A percentile compares a stretch with the other conserved stretches of the same genome.
phyloP scores from a whole-genome alignment of 1,139 yeast species.

The Taiozyma sp. region DNA sequence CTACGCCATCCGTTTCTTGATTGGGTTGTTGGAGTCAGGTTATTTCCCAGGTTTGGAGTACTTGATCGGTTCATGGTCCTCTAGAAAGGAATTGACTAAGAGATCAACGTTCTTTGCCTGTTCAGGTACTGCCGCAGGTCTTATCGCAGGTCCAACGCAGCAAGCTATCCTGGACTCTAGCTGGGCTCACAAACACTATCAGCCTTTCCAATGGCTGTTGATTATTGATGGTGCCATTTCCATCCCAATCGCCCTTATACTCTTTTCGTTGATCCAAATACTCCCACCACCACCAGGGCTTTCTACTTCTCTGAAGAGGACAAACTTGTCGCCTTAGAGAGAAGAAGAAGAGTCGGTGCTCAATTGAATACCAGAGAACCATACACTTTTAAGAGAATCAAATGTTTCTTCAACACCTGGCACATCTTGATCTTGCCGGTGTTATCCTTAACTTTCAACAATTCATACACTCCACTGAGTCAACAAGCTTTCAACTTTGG shows the following conservation, averaged over 20 bases:
- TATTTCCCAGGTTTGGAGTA: conserved; percentile 51
- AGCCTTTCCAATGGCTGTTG: conserved; percentile 51
- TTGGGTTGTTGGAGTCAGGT: conserved; percentile 57
- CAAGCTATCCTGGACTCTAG: conserved; percentile 26
- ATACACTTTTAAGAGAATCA: conserved; percentile 38
- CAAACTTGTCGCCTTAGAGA: conserved; percentile 20
- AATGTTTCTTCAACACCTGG: conserved; percentile 43
- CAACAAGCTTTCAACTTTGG: conserved; percentile 41
- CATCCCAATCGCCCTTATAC: conserved; percentile 43
- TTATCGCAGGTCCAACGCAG: conserved; percentile 35
- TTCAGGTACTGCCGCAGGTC: conserved; percentile 21
- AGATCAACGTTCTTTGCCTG: conserved; percentile 20
- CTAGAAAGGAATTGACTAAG: conserved; percentile 37
- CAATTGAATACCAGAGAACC: conserved; percentile 40
- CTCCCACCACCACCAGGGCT: conserved; percentile 38
- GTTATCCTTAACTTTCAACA: conserved; percentile 45
- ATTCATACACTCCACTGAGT: conserved; percentile 36
- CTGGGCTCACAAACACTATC: conserved; percentile 31
- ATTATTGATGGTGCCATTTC: conserved; percentile 51
- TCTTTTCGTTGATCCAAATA: conserved; percentile 38
- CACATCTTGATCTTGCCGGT: conserved; percentile 45
- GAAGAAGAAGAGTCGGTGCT: conserved; percentile 41
- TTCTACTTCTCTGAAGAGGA: conserved; percentile 34
- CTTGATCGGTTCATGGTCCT: conserved; percentile 43
- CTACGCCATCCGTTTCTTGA: conserved; percentile 52